Conservation (phyloP, 2,329 filamentous ascomycete species). For the Alternaria incomplexa region DNA sequence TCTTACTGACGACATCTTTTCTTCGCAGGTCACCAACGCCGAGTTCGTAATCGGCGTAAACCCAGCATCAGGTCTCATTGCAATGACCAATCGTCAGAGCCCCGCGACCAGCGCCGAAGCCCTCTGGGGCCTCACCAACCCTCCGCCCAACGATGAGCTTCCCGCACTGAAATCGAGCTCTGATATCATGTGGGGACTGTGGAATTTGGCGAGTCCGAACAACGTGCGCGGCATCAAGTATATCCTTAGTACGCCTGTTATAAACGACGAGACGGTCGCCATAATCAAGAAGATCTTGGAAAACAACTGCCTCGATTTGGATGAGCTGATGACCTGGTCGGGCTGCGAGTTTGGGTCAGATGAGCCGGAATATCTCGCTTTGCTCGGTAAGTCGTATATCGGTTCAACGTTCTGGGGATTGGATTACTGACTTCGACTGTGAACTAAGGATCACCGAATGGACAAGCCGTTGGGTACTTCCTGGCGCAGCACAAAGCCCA, state of each 20-base stretch:
- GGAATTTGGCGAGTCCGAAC: conserved; percentile 2
- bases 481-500: conserved; percentile 16
- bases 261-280: background rate
- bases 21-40: conserved; percentile 14
- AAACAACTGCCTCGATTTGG: background rate
- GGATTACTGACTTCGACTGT: background rate
- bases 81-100: conserved; percentile 13
- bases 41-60: conserved; percentile 20
- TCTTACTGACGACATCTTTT: background rate
- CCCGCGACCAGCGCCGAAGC: conserved; percentile 5
- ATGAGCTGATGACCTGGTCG: background rate
- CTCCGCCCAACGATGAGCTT: conserved; percentile 10
- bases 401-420: background rate
- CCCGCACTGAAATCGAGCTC: conserved; percentile 19
- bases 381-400: background rate
- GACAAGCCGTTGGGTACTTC: conserved; percentile 14
- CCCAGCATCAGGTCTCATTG: conserved; percentile 5
- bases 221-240: background rate
- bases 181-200: conserved; percentile 28
- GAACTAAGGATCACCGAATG: conserved; percentile 12
- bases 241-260: background rate
- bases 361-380: background rate
- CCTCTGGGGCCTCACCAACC: background rate
- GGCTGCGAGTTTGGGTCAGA: background rate
- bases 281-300: background rate